These are phyloP conservation scores for Tolypocladium album DNA, from an alignment of 2,329 filamentous ascomycete species.

Conservation along the genomic window DNA sequence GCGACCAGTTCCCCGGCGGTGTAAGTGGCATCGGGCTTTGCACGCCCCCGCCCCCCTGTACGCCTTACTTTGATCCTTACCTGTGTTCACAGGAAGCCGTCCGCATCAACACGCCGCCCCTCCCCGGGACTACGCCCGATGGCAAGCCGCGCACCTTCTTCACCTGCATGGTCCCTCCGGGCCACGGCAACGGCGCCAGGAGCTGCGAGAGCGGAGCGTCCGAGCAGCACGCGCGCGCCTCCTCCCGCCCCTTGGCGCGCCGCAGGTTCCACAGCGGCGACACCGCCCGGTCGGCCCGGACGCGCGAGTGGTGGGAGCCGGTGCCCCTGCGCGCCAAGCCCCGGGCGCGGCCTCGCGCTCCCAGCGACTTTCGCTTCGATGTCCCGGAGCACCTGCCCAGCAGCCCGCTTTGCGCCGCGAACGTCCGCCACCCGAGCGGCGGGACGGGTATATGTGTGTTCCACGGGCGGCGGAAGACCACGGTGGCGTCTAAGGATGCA, in stretches of 20 bases:
- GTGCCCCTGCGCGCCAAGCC: constrained; percentile 11
- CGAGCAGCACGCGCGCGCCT: constrained; percentile 1
- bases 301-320: constrained; percentile 26
- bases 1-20: constrained; percentile 21
- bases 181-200: neutral
- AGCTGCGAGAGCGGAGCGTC: neutral
- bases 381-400: constrained; percentile 38
- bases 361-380: constrained; percentile 32
- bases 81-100: constrained; percentile 30
- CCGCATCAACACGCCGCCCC: constrained; percentile 35
- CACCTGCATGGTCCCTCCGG: constrained; percentile 24
- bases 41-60: neutral
- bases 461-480: constrained; percentile 26
- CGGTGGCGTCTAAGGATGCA: constrained; percentile 6
- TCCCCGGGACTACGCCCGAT: constrained; percentile 26
- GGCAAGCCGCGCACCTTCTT: constrained; percentile 31
- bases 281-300: constrained; percentile 10
- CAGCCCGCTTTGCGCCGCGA: constrained; percentile 41
- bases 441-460: constrained; percentile 40
- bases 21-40: constrained; percentile 10
- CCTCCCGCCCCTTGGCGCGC: constrained; percentile 5
- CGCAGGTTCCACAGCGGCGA: constrained; percentile 8
- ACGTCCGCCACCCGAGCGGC: constrained; percentile 30
- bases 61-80: neutral
- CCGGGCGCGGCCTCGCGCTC: constrained; percentile 3